These are phyloP conservation scores for Microcyclosporella mali DNA, from an alignment of 2,329 filamentous ascomycete species.

Conservation along the genomic window DNA sequence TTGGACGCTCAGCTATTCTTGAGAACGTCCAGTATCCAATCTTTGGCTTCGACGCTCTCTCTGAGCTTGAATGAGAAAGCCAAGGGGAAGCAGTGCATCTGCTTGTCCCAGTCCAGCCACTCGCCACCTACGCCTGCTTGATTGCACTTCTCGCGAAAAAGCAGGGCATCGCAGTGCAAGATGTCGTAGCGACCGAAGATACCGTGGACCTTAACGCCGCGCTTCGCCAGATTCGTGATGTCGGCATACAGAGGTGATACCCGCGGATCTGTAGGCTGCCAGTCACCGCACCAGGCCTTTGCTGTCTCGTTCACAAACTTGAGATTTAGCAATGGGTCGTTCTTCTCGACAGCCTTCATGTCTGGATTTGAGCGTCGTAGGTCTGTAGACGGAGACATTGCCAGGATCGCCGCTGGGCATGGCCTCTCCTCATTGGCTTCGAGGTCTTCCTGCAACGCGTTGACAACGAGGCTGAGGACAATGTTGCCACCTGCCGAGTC, in stretches of 20 bases:
- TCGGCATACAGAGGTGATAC: constrained; percentile 47
- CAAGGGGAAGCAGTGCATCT: constrained; percentile 57
- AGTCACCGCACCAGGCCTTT: constrained; percentile 37
- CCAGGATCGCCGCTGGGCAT: constrained; percentile 36
- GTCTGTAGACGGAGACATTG: constrained; percentile 47
- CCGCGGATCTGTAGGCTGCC: constrained; percentile 39
- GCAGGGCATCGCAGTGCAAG: constrained; percentile 46
- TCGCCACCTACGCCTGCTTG: constrained; percentile 43
- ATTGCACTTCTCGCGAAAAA: constrained; percentile 44
- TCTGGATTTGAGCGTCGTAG: constrained; percentile 42
- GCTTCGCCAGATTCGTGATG: constrained; percentile 34
- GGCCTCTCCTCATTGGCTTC: constrained; percentile 12
- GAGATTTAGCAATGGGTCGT: constrained; percentile 43
- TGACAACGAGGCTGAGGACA: constrained; percentile 38
- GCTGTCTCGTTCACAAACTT: constrained; percentile 40
- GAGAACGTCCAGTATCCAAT: constrained; percentile 41
- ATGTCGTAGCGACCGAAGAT: constrained; percentile 50
- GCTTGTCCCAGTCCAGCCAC: constrained; percentile 54
- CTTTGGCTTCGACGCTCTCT: constrained; percentile 43
- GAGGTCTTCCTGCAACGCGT: constrained; percentile 32
- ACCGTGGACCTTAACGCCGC: constrained; percentile 46
- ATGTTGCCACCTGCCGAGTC: constrained; percentile 54
- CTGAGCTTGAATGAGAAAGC: constrained; percentile 44
- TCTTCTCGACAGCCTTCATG: constrained; percentile 35
- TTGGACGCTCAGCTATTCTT: constrained; percentile 6